These are phyloP conservation scores for Nepenthes gracilis DNA, from an alignment of 148 eudicot genomes.

Conservation along the genomic window DNA sequence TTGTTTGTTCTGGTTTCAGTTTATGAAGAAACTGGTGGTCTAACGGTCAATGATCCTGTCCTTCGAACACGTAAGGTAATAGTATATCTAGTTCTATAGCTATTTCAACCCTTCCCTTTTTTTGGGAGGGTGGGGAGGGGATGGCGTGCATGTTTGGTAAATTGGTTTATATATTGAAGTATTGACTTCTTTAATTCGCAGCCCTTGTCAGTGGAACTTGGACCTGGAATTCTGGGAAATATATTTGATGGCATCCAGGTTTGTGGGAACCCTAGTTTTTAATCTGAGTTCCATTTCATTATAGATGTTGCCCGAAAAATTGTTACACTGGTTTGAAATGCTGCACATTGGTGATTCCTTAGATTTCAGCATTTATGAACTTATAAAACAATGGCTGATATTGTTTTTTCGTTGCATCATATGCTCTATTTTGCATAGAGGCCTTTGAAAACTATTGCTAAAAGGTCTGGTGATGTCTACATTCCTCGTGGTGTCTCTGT, in stretches of 20 bases:
- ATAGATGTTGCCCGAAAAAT: not conserved
- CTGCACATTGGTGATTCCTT: slow-evolving; percentile 1
- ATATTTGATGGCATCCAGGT: slow-evolving; percentile 99
- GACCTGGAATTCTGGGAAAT: slow-evolving; percentile 95
- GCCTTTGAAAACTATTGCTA: slow-evolving; percentile 94
- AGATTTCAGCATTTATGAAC: too few species aligned
- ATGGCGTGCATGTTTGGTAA: not conserved
- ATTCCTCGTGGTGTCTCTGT: slow-evolving; percentile 99
- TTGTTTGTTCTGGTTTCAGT: slow-evolving; percentile 26
- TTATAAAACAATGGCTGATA: too few species aligned
- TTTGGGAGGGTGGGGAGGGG: not conserved
- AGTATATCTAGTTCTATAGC: slow-evolving; percentile 1
- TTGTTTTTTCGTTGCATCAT: not conserved
- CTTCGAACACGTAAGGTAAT: slow-evolving; percentile 92
- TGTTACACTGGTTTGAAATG: not conserved
- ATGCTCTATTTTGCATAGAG: slow-evolving; percentile 40
- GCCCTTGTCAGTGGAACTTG: slow-evolving; percentile 96
- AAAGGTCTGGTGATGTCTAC: slow-evolving; percentile 84
- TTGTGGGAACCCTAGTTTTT: not conserved
- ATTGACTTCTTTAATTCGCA: slow-evolving; percentile 12
- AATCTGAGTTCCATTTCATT: not conserved
- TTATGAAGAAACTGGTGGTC: slow-evolving; percentile 96
- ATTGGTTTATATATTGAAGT: not conserved
- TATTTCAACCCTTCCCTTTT: not conserved
- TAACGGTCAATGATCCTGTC: slow-evolving; percentile 95